Evolutionary conservation across 73 alveolate species (phyloP).

Genomic region (Paramecium primaurelia): DNA sequence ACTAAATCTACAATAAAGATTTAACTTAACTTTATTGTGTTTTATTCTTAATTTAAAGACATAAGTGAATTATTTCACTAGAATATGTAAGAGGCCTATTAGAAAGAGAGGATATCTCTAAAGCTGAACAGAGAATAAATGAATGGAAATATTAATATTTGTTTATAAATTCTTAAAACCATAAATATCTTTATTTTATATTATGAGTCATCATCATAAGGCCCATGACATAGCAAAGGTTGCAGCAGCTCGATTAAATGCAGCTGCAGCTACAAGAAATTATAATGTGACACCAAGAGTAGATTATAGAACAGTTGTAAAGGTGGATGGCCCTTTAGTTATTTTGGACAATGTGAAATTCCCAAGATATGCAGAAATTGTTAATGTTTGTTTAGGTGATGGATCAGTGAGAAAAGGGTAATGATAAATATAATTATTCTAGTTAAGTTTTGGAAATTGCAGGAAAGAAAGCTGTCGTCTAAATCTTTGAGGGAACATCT

Average conservation of each 20-base stretch:
- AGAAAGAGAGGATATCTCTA: neutral
- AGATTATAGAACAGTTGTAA: conserved; percentile 98
- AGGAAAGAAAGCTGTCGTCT: conserved; percentile 98
- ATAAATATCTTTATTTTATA: conserved; percentile 2
- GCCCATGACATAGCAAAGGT: neutral
- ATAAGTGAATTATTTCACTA: neutral
- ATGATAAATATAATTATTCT: neutral
- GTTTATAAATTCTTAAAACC: conserved; percentile 10
- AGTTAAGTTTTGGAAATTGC: conserved; percentile 97
- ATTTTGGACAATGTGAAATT: conserved; percentile 98
- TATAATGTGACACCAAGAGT: conserved; percentile 96
- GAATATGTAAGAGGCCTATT: neutral
- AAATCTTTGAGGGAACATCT: conserved; percentile 99
- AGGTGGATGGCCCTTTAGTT: conserved; percentile 99
- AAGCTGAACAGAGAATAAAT: neutral
- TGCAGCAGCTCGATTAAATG: conserved; percentile 55
- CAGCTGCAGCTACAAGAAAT: conserved; percentile 75
- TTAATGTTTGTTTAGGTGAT: conserved; percentile 97
- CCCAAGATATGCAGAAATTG: conserved; percentile 97
- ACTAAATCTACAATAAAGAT: too few relatives aligned
- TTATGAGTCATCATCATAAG: conserved; percentile 34
- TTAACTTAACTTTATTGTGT: neutral
- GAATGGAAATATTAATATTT: neutral
- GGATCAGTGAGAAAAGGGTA: conserved; percentile 98
- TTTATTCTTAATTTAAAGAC: neutral